Base-by-base conservation (phyloP, 805 yeast genomes). In the Nadsonia fulvescens region DNA sequence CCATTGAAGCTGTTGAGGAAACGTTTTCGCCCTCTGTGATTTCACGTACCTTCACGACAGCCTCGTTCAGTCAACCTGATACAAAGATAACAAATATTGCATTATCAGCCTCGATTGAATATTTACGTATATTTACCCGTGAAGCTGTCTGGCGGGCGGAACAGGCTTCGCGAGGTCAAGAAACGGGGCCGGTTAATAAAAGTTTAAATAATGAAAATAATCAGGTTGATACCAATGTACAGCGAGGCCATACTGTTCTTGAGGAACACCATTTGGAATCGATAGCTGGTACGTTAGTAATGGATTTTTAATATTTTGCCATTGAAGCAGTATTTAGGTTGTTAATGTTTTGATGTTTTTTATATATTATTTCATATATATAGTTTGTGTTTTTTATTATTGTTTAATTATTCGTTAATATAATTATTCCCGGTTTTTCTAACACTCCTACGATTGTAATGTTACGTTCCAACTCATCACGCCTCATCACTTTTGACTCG, bases 141-240 rank as follows among this genome's bases (percentile, higher is more conserved):
- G 68, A 62, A 37, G 68, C 68, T 4, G 43, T 62, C n/a, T 34
- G 53, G 30, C 37, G 68, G 28, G 47, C 66, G 10, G 58, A 61
- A 27, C 57, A 56, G 22, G 58, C 53, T 28, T 34, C 63, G 14
- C 22, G 28, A 17, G 29, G 19, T 6, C 14, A 9, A 13, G 20
- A 28, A 16, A 22, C 27, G 11, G 17, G 22, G 15, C 24, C 17
- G 28, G 27, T 14, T 12, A 10, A 13, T 12, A 35, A 37, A 15
- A 48, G 24, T 29, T 27, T 28, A 27, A 17, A 31, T 13, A 33
- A n/a, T 29, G 31, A 12, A 22, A 30, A 19, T 32, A 43, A 46
- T 14, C 32, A n/a, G n/a, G n/a, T n/a, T n/a, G n/a, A n/a, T n/a
- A n/a, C n/a, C n/a, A n/a, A n/a, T n/a, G n/a, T n/a, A n/a, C n/a